A percentile compares a stretch with the other conserved stretches of the same genome.
Evolutionary conservation across 148 eudicot species (phyloP).

Genomic region (Hydrangea macrophylla): DNA sequence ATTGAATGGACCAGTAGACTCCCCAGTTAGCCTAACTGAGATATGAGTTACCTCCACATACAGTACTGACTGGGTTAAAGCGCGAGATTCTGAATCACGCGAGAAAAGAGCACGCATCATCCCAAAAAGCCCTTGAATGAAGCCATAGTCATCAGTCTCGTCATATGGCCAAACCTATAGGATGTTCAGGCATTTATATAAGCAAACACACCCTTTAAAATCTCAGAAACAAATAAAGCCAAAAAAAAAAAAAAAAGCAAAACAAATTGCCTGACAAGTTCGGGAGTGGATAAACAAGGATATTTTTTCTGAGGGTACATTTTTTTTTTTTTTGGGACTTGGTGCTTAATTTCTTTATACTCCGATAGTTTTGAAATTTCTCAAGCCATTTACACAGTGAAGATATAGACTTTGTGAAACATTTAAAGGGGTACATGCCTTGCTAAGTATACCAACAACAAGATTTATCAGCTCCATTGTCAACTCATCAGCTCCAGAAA

Average conservation of each 20-base stretch:
- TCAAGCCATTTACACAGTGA: not conserved
- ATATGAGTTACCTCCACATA: slow-evolving; percentile 47
- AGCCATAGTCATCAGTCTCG: slow-evolving; percentile 79
- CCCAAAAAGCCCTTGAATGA: slow-evolving; percentile 83
- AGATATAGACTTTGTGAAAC: not conserved
- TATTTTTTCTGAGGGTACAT: not conserved
- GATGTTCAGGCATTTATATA: not conserved
- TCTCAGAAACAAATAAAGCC: too few relatives aligned
- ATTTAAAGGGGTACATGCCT: slow-evolving; percentile 40
- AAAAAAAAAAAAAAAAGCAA: not conserved
- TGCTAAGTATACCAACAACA: slow-evolving; percentile 82
- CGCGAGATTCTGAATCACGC: slow-evolving; percentile 47
- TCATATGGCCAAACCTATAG: slow-evolving; percentile 93
- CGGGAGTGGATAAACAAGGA: not conserved
- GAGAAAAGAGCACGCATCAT: slow-evolving; percentile 76
- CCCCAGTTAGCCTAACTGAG: slow-evolving; percentile 3
- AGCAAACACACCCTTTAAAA: not conserved
- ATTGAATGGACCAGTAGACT: not conserved
- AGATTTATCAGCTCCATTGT: slow-evolving; percentile 82
- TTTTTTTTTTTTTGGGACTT: not conserved
- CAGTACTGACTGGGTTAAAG: slow-evolving; percentile 26
- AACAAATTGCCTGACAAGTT: not conserved
- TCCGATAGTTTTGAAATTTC: not conserved
- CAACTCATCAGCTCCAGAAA: slow-evolving; percentile 63
- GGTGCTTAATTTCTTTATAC: not conserved